Evolutionary conservation across 2,329 filamentous ascomycete species (phyloP), one percentile per base, ranked within the genome.

Genomic region (Exophiala oligosperma): DNA sequence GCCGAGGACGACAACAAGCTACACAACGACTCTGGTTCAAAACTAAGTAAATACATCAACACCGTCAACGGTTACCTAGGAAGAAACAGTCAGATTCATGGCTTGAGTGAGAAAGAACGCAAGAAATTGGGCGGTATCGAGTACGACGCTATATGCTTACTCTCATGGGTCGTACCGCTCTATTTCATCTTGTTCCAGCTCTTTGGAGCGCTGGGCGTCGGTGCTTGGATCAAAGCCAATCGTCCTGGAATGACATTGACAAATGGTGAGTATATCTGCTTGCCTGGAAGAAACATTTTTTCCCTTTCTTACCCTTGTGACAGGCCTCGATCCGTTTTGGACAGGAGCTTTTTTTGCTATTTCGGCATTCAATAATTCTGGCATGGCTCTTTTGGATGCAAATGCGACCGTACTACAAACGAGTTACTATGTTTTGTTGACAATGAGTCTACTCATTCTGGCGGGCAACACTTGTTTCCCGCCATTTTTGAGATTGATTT

Each of bases 401-500:
- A 81, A 80, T 56, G 79, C 80, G 71, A 75, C 73, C 48, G 55
- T 51, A 8, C 44, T 64, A 2, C 60, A 64, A 35, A 60, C 58
- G 61, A 76, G 26, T 57, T 77, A 64, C 63, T 78, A 55, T 46
- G 46, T 41, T 26, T 60, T 73, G 5, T 65, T 73, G 23, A 72
- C 70, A 5, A 66, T 72, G 60, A 66, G 66, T 48, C 50, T 73
- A 41, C 54, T 73, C 47, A 72, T 72, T n/a, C 61, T 73, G 17
- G 71, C 71, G n/a, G 71, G 71, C 7, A 73, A 73, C 56, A 73
- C 71, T 4, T 71, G 68, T 57, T 86, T 82, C 51, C 84, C 83
- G 0, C 72, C 84, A 21, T 76, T 86, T 52, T 75, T 86, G 0
- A 78, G 85, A 0, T 69, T 86, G 0, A 73, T 82, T 7, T 79